These are phyloP conservation scores for Cyclotella baltica DNA, from an alignment of 108 stramenopile genomes.

Conservation along the genomic window DNA sequence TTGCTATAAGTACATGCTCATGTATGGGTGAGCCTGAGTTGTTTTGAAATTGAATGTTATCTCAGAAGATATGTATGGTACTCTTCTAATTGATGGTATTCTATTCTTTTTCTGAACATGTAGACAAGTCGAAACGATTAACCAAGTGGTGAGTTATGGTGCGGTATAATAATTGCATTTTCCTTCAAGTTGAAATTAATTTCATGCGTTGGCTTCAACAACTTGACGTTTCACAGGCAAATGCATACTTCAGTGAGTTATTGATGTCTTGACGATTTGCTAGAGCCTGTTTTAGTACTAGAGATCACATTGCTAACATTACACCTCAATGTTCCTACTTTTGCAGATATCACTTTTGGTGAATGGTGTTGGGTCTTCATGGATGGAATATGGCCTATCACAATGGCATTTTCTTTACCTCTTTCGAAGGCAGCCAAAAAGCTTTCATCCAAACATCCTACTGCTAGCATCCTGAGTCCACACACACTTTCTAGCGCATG, in stretches of 20 bases:
- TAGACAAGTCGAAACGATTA: conserved; percentile 63
- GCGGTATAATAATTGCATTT: too few species aligned
- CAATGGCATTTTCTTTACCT: conserved; percentile 68
- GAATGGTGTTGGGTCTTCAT: conserved; percentile 74
- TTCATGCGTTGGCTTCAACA: too few species aligned
- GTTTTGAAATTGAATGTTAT: not conserved
- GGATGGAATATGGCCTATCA: conserved; percentile 68
- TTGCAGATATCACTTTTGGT: conserved; percentile 56
- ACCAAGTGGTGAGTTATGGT: too few species aligned
- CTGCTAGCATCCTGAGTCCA: conserved; percentile 66
- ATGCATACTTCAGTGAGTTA: conserved; percentile 60
- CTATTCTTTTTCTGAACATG: not conserved
- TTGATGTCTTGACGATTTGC: too few species aligned
- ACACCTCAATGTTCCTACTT: too few species aligned
- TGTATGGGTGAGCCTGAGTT: conserved; percentile 51
- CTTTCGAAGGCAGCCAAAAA: conserved; percentile 53
- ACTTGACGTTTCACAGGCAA: too few species aligned
- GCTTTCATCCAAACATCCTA: conserved; percentile 61
- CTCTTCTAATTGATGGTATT: not conserved
- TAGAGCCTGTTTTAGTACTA: too few species aligned
- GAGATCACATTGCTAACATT: too few species aligned
- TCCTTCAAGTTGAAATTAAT: too few species aligned
- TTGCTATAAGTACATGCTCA: conserved; percentile 72
- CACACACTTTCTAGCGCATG: conserved; percentile 56
- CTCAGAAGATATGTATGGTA: not conserved